These are phyloP conservation scores for Xylaria longipes DNA, from an alignment of 495 filamentous ascomycete genomes.

Conservation along the genomic window DNA sequence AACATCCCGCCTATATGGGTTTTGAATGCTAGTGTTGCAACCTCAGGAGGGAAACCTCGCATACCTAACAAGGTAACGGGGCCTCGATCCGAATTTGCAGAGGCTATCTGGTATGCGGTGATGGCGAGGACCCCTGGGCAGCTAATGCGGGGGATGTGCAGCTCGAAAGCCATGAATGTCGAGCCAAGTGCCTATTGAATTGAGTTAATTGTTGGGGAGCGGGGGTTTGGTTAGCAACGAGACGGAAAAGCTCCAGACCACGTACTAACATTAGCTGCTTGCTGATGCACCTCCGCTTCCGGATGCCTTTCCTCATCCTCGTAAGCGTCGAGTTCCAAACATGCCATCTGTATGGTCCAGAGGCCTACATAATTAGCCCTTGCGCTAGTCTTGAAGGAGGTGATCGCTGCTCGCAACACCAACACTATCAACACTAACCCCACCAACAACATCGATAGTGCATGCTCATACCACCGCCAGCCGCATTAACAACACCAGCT, in stretches of 20 bases:
- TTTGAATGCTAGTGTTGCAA: background rate
- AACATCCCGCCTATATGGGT: background rate
- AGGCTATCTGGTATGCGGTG: background rate
- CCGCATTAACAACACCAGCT: background rate
- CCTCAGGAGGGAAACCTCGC: too few relatives aligned
- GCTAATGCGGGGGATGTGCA: slow-evolving; percentile 3
- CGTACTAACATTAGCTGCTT: background rate
- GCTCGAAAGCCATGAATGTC: background rate
- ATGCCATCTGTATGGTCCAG: background rate
- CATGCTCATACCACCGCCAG: background rate
- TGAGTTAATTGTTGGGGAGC: slow-evolving; percentile 8
- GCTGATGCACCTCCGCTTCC: background rate
- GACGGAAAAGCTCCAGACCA: background rate
- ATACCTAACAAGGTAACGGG: too few relatives aligned
- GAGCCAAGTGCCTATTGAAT: background rate
- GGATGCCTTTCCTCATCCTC: background rate
- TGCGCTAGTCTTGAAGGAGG: background rate
- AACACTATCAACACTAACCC: slow-evolving; percentile 1
- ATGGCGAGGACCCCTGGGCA: background rate
- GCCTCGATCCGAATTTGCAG: background rate
- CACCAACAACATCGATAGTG: slow-evolving; percentile 7
- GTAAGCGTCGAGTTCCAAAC: background rate
- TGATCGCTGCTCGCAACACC: background rate
- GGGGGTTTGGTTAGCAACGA: slow-evolving; percentile 2
- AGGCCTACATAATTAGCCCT: slow-evolving; percentile 4